A percentile compares a stretch with the other conserved stretches of the same genome.
Evolutionary conservation across 805 yeast species (phyloP).

Genomic region (Saccharomycopsis fibuligera): DNA sequence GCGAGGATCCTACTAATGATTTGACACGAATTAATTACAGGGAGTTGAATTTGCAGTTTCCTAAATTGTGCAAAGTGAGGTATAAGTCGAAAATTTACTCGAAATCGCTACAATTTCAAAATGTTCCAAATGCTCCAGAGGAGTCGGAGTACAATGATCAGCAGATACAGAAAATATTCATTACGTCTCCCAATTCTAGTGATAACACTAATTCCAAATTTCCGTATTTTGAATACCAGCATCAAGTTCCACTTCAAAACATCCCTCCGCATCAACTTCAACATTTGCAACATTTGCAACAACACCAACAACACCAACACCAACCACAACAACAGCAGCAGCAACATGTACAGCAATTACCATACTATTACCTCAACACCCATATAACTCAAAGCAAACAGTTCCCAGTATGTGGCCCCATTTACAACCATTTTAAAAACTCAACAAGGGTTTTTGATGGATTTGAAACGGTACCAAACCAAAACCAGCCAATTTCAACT

Average conservation of each 20-base stretch:
- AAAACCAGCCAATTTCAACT: too few relatives aligned
- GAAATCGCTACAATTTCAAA: conserved; percentile 9
- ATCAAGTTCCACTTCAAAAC: neutral
- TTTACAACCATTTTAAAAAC: neutral
- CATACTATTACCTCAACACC: neutral
- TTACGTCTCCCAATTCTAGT: neutral
- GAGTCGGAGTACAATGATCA: neutral
- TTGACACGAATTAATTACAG: conserved; percentile 4
- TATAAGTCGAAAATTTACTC: conserved; percentile 7
- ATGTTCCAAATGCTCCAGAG: conserved; percentile 2
- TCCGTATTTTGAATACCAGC: neutral
- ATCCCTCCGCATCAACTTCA: conserved; percentile 2
- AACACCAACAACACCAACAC: conserved; percentile 3
- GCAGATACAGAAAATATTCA: too few relatives aligned
- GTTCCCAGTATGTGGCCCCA: neutral
- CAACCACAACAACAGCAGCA: too few relatives aligned
- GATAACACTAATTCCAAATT: neutral
- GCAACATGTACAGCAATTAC: too few relatives aligned
- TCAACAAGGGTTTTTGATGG: too few relatives aligned
- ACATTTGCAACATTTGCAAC: neutral
- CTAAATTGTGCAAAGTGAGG: neutral
- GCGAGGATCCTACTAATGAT: conserved; percentile 1
- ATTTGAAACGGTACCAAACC: too few relatives aligned
- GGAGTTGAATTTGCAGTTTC: conserved; percentile 2
- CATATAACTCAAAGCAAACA: neutral